Conservation (phyloP, 768 basidiomycete genomes). For the Leccinellum luteum region DNA sequence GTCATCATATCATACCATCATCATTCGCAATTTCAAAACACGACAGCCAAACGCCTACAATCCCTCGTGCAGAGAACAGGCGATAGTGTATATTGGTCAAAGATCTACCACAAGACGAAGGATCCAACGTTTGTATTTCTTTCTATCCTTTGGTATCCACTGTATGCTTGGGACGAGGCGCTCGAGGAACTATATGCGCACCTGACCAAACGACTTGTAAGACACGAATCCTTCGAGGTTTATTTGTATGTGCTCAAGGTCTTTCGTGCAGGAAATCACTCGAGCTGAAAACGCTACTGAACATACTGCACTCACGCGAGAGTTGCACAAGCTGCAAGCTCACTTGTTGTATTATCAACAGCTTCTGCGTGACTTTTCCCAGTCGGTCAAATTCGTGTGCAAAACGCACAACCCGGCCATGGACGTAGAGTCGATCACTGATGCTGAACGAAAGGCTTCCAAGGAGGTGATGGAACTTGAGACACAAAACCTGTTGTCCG, state of each 20-base stretch:
- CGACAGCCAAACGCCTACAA: constrained; percentile 27
- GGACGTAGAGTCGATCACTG: constrained; percentile 22
- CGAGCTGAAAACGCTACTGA: constrained; percentile 28
- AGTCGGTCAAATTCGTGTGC: constrained; percentile 48
- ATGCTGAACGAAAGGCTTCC: constrained; percentile 3
- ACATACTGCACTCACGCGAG: constrained; percentile 44
- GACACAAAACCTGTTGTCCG: constrained; percentile 34
- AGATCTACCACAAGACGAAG: constrained; percentile 29
- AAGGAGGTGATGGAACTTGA: constrained; percentile 16
- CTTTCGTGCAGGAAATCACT: constrained; percentile 39
- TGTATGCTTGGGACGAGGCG: constrained; percentile 63
- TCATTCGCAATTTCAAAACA: constrained; percentile 22
- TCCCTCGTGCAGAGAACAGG: constrained; percentile 33
- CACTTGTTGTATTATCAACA: constrained; percentile 55
- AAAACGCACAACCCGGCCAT: constrained; percentile 50
- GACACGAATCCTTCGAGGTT: neutral
- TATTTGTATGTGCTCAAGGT: neutral
- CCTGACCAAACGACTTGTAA: constrained; percentile 45
- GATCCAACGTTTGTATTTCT: constrained; percentile 36
- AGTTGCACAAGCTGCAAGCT: constrained; percentile 56
- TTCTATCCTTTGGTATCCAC: constrained; percentile 53
- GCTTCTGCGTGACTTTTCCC: constrained; percentile 53
- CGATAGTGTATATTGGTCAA: constrained; percentile 37
- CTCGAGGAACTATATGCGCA: constrained; percentile 51
- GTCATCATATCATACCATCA: constrained; percentile 38